These are phyloP conservation scores for Trichoderma aggressivum DNA, from an alignment of 2,329 filamentous ascomycete genomes.

Conservation along the genomic window DNA sequence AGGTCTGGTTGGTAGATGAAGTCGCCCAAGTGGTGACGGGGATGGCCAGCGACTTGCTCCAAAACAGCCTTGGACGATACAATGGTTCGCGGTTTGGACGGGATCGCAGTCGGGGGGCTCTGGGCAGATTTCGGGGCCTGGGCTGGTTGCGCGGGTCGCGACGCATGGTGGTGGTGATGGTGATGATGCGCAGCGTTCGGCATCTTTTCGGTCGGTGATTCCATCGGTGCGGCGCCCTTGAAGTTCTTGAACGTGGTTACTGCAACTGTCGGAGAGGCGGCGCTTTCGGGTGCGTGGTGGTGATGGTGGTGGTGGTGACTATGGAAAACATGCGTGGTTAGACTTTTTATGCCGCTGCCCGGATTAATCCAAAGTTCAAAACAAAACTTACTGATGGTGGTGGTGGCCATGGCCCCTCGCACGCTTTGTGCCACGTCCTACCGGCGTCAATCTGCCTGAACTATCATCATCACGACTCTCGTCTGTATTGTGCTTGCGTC, in stretches of 20 bases:
- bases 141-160: conserved; percentile 29
- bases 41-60: conserved; percentile 65
- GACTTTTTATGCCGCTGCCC: background rate
- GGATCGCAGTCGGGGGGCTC: conserved; percentile 31
- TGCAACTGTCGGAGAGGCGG: conserved; percentile 41
- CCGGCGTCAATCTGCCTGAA: conserved; percentile 59
- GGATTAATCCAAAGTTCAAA: background rate
- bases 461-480: conserved; percentile 66
- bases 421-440: conserved; percentile 60
- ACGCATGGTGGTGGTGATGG: conserved; percentile 46
- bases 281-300: conserved; percentile 49
- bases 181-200: conserved; percentile 36
- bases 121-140: conserved; percentile 27
- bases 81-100: conserved; percentile 61
- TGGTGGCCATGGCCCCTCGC: conserved; percentile 65
- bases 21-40: conserved; percentile 78
- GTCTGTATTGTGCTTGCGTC: conserved; percentile 75
- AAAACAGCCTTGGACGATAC: conserved; percentile 69
- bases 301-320: conserved; percentile 60
- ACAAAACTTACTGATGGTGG: conserved; percentile 60
- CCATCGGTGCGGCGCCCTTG: conserved; percentile 45
- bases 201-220: conserved; percentile 44
- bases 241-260: conserved; percentile 47
- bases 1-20: conserved; percentile 74
- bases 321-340: background rate